Evolutionary conservation across 768 basidiomycete species (phyloP), one percentile per base, ranked within the genome.

Genomic region (Kwoniella bestiolae): DNA sequence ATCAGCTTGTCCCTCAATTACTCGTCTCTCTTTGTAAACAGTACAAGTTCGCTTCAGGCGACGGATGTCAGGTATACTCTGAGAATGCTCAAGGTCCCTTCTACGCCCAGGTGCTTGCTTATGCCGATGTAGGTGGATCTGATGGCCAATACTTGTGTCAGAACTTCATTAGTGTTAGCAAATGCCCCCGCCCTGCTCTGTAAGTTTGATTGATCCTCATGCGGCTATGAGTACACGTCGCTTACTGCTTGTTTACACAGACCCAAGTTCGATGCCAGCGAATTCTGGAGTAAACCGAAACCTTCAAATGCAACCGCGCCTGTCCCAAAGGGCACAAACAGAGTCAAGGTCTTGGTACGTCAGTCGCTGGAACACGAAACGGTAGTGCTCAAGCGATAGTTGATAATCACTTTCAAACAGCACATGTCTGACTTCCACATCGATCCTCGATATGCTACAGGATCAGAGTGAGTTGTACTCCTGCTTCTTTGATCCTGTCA

Each of bases 391-490:
- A n/a, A 21, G 8, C 35, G 29, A 3, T 31, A 25, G 25, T 28
- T 28, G 25, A 41, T 11, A 51, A 28, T 28, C 3, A 3, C 21
- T 12, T 6, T 23, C 23, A 3, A 16, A 32, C n/a, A 67, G 63
- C 90, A 91, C 75, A 61, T 91, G n/a, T 90, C 89, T 0, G 90
- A 91, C 73, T 83, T 90, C 62, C 90, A 91, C 76, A 80, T 91
- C 56, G 90, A 91, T 77, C 87, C 90, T 41, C 85, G 90, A 25
- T 90, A 86, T 72, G 84, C 87, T 26, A 90, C 85, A 25, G 87
- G 88, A 23, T 82, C 89, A 1, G 90, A 90, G 60, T 61, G 29
- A 61, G 60, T 52, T 18, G 2, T n/a, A 53, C 14, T 23, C 29
- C 16, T 12, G 34, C 56, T 44, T 21, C 8, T 38, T n/a, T 28